These are phyloP conservation scores for Phoenix dactylifera DNA, from an alignment of 176 grass and related monocot species.

Conservation along the genomic window DNA sequence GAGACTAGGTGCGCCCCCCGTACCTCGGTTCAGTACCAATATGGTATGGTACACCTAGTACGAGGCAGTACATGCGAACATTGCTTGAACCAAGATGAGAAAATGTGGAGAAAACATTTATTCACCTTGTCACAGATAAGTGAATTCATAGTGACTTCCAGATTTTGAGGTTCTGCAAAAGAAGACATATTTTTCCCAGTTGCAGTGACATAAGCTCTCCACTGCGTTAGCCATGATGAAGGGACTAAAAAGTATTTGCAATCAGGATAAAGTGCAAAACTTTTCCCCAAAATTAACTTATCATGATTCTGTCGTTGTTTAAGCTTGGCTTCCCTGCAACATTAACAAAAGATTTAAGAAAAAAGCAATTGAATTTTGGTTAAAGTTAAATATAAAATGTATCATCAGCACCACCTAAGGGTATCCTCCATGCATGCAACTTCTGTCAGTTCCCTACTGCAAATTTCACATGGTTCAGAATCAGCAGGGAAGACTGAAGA, in stretches of 20 bases:
- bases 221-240: constrained; percentile 78
- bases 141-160: constrained; percentile 55
- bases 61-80: too few relatives aligned
- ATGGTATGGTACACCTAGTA: too few relatives aligned
- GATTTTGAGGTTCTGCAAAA: constrained; percentile 52
- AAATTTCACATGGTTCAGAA: constrained; percentile 59
- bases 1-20: too few relatives aligned
- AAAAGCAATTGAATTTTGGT: neutral
- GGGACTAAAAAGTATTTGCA: constrained; percentile 82
- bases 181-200: constrained; percentile 88
- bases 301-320: constrained; percentile 84
- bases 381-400: constrained; percentile 6
- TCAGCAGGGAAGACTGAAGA: constrained; percentile 52
- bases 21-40: too few relatives aligned
- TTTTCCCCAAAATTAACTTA: constrained; percentile 74
- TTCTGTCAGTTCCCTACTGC: constrained; percentile 62
- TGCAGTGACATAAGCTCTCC: constrained; percentile 82
- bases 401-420: constrained; percentile 49
- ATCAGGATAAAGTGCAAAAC: constrained; percentile 41
- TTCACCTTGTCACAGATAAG: constrained; percentile 91
- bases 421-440: constrained; percentile 76
- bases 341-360: neutral
- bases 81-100: neutral
- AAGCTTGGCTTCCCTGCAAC: constrained; percentile 65
- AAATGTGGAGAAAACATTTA: neutral